Percentiles rank a stretch among this genome's conserved stretches.
Conservation (phyloP, 352 stramenopile species). For the Globisporangium emineosum region DNA sequence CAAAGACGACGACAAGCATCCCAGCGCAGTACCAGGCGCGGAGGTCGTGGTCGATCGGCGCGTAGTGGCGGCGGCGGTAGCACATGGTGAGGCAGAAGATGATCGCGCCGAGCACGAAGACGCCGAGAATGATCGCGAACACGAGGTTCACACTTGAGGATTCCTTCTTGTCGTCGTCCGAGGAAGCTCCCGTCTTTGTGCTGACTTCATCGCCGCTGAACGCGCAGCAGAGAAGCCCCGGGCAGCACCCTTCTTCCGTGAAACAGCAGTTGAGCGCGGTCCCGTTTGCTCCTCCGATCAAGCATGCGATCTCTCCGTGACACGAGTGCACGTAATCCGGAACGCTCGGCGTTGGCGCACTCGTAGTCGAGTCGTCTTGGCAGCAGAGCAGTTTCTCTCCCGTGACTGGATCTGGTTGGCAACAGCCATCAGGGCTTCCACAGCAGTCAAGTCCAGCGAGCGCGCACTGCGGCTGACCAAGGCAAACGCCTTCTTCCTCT, state of each 20-base stretch:
- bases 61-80: conserved; percentile 70
- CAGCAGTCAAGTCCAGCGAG: conserved; percentile 24
- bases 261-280: conserved; percentile 30
- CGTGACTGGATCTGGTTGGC: conserved; percentile 19
- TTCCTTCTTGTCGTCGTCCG: conserved; percentile 8
- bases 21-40: conserved; percentile 60
- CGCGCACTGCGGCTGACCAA: conserved; percentile 15
- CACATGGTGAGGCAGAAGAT: conserved; percentile 46
- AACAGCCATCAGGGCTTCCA: conserved; percentile 23
- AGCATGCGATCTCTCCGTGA: conserved; percentile 18
- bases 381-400: conserved; percentile 24
- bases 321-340: conserved; percentile 15
- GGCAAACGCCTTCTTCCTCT: conserved; percentile 1
- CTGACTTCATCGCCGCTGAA: not conserved
- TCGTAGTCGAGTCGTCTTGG: conserved; percentile 3
- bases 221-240: conserved; percentile 21
- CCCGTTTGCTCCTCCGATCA: conserved; percentile 22
- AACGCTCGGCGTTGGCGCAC: conserved; percentile 6
- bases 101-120: conserved; percentile 35
- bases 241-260: conserved; percentile 22
- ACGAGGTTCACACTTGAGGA: conserved; percentile 28
- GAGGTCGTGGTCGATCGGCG: conserved; percentile 53
- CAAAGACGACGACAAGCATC: conserved; percentile 53
- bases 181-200: not conserved
- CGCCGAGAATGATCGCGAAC: conserved; percentile 34